A percentile compares a stretch with the other conserved stretches of the same genome.
Evolutionary conservation across 2,329 filamentous ascomycete species (phyloP).

Genomic region (Coniochaeta sp.): DNA sequence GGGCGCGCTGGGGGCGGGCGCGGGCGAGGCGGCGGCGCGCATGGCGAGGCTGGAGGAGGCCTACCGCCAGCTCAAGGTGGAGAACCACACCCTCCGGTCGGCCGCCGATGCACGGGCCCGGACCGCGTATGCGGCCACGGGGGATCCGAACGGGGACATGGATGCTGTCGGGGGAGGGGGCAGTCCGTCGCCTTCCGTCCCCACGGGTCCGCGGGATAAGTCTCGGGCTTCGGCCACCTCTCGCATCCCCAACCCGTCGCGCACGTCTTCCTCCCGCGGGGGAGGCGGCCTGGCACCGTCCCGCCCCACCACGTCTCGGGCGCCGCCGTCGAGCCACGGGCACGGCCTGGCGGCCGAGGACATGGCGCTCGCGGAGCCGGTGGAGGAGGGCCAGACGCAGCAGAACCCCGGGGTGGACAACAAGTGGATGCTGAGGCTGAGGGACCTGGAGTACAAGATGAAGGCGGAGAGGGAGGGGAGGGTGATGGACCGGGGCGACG

Average conservation of each 20-base stretch:
- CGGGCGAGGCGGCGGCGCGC: constrained; percentile 34
- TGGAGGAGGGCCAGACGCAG: constrained; percentile 4
- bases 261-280: constrained; percentile 5
- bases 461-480: constrained; percentile 86
- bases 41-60: constrained; percentile 50
- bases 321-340: constrained; percentile 7
- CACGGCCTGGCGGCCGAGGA: constrained; percentile 15
- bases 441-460: constrained; percentile 80
- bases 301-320: constrained; percentile 7
- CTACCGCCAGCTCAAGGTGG: constrained; percentile 56
- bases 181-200: constrained; percentile 46
- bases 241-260: constrained; percentile 10
- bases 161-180: constrained; percentile 23
- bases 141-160: constrained; percentile 25
- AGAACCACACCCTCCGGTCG: constrained; percentile 61
- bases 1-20: constrained; percentile 28
- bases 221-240: constrained; percentile 14
- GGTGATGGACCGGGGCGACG: constrained; percentile 75
- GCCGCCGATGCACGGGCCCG: constrained; percentile 51
- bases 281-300: constrained; percentile 8
- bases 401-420: constrained; percentile 40
- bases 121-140: constrained; percentile 31
- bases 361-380: constrained; percentile 12
- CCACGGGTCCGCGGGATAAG: constrained; percentile 44
- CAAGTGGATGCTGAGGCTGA: constrained; percentile 76